Evolutionary conservation across 164 flowering plant species (phyloP).

Genomic region (Hamamelis virginiana): DNA sequence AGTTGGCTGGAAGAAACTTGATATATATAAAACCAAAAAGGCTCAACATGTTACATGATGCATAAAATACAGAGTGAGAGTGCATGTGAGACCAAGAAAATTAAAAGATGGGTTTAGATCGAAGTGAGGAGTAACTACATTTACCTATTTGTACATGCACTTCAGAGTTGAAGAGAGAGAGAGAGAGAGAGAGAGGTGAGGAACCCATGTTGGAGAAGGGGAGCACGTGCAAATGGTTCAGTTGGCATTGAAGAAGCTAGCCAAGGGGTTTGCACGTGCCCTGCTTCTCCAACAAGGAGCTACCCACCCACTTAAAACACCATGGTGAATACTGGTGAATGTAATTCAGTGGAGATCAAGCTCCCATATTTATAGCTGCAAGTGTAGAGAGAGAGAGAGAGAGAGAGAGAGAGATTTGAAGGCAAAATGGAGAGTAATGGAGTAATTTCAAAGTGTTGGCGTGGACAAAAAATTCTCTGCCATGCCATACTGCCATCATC

Average conservation of each 20-base stretch:
- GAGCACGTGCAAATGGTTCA: slow-evolving; percentile 40
- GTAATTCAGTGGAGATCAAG: neutral
- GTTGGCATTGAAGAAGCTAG: neutral
- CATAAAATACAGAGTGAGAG: too few relatives aligned
- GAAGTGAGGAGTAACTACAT: neutral
- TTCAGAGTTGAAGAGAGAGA: neutral
- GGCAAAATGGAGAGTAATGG: neutral
- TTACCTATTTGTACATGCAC: neutral
- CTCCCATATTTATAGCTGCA: slow-evolving; percentile 20
- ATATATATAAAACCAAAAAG: too few relatives aligned
- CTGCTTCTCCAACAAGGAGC: slow-evolving; percentile 94
- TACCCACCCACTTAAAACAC: slow-evolving; percentile 33
- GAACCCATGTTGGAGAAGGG: slow-evolving; percentile 47
- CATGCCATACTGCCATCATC: slow-evolving; percentile 28
- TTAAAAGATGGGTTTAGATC: neutral
- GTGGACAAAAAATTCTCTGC: slow-evolving; percentile 17
- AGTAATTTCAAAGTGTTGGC: slow-evolving; percentile 3
- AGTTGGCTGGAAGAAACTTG: too few relatives aligned
- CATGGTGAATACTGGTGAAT: neutral
- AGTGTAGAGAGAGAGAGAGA: neutral
- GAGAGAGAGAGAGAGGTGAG: slow-evolving; percentile 12
- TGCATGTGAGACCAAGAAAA: neutral
- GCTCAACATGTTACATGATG: too few relatives aligned
- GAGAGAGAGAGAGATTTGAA: slow-evolving; percentile 2
- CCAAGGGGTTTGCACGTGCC: slow-evolving; percentile 78